These are phyloP conservation scores for Coemansia sp. DNA, from an alignment of 192 early-diverging fungal species.

Conservation along the genomic window DNA sequence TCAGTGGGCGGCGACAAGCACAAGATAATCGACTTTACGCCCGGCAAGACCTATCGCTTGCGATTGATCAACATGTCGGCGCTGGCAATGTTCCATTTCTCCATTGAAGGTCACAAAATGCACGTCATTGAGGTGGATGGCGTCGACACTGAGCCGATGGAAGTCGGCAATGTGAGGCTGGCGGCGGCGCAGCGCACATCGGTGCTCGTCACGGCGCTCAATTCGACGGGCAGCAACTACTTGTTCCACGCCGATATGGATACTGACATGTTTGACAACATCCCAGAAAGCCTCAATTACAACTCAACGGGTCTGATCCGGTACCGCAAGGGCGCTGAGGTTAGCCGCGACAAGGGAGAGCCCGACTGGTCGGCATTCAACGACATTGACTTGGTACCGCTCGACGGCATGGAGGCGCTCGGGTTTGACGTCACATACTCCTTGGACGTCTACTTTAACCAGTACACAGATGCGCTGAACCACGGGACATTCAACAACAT, in stretches of 20 bases:
- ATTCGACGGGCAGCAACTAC: constrained; percentile 66
- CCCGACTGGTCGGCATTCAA: constrained; percentile 57
- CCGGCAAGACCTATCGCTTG: constrained; percentile 82
- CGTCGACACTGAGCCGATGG: constrained; percentile 61
- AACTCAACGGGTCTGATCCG: constrained; percentile 64
- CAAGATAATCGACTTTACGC: constrained; percentile 57
- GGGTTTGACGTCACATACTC: constrained; percentile 54
- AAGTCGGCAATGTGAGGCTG: constrained; percentile 60
- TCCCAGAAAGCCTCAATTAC: constrained; percentile 59
- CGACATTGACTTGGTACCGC: constrained; percentile 61
- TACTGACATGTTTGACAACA: constrained; percentile 71
- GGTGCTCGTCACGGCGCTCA: constrained; percentile 74
- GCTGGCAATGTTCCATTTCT: constrained; percentile 73
- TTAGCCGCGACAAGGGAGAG: constrained; percentile 12
- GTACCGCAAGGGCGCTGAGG: constrained; percentile 44
- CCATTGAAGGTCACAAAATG: constrained; percentile 78
- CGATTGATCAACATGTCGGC: constrained; percentile 84
- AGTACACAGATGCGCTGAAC: constrained; percentile 73
- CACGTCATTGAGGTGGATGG: constrained; percentile 83
- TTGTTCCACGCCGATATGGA: constrained; percentile 76
- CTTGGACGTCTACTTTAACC: constrained; percentile 65
- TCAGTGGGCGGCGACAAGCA: constrained; percentile 49
- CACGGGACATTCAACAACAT: constrained; percentile 81
- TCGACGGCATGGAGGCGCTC: constrained; percentile 45
- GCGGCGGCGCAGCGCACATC: constrained; percentile 79